phyloP scores from a whole-genome alignment of 2,329 filamentous ascomycete genomes.

The Coniochaeta hoffmannii region DNA sequence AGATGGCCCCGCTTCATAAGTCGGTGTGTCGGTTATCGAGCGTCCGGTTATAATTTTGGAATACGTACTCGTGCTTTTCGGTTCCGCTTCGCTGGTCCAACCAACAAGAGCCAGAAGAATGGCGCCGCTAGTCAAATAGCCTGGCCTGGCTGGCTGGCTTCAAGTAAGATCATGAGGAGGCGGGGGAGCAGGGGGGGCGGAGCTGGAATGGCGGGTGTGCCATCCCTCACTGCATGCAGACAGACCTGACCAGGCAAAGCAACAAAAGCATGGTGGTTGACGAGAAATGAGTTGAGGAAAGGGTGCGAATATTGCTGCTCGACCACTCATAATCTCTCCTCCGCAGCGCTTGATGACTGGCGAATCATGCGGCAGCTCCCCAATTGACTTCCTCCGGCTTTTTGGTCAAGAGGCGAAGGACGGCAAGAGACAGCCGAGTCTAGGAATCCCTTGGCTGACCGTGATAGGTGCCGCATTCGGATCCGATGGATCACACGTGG shows the following conservation, averaged over 20 bases:
- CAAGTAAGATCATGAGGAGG: background rate
- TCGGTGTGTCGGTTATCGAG: background rate
- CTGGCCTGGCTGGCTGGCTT: background rate
- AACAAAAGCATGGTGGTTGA: background rate
- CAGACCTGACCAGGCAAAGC: no score
- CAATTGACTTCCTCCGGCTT: background rate
- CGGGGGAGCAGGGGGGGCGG: background rate
- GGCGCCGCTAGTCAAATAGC: background rate
- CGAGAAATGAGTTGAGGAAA: slow-evolving; percentile 1
- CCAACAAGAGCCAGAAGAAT: background rate
- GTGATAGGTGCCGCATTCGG: background rate
- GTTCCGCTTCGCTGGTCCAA: background rate
- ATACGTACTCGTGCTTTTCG: background rate
- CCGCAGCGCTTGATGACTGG: no score
- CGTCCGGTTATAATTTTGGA: background rate
- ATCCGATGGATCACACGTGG: background rate
- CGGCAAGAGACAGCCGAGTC: background rate
- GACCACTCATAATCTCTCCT: no score
- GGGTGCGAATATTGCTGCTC: no score
- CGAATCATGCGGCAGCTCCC: background rate
- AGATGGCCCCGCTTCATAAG: background rate
- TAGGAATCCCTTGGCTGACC: background rate
- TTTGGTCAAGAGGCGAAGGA: background rate
- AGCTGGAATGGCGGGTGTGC: background rate
- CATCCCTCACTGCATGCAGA: background rate